A percentile compares a stretch with the other conserved stretches of the same genome.
Evolutionary conservation across 106 monocot genomes (phyloP).

Genomic region (Dioscorea dumetorum): DNA sequence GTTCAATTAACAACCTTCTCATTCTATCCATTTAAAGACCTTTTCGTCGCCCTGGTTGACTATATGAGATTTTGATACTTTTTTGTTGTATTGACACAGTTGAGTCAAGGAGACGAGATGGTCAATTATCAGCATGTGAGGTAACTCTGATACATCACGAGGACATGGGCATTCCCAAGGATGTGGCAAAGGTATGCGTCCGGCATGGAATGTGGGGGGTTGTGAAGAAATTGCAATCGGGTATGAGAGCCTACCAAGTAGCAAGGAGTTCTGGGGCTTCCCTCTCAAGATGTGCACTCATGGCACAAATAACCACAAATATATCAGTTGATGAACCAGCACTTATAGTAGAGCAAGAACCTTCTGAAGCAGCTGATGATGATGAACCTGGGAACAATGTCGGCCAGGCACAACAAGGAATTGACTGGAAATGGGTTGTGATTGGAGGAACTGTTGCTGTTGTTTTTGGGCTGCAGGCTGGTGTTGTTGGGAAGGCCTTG

Average conservation of each 20-base stretch:
- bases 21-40: too few species aligned
- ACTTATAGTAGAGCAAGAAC: conserved; percentile 9
- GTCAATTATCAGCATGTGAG: conserved; percentile 72
- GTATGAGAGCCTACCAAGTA: conserved; percentile 75
- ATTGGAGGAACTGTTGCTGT: conserved; percentile 70
- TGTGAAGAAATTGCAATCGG: conserved; percentile 84
- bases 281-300: conserved; percentile 49
- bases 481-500: conserved; percentile 54
- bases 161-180: conserved; percentile 97
- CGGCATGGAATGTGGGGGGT: conserved; percentile 99
- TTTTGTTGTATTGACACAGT: conserved; percentile 31
- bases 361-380: neutral
- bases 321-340: conserved; percentile 5
- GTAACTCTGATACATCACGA: conserved; percentile 84
- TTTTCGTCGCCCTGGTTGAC: too few species aligned
- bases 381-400: neutral
- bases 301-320: conserved; percentile 62
- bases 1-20: too few species aligned
- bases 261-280: conserved; percentile 29
- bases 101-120: conserved; percentile 69
- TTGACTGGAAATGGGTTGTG: conserved; percentile 83
- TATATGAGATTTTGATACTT: too few species aligned
- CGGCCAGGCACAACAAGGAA: conserved; percentile 16
- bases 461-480: conserved; percentile 59
- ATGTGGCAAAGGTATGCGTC: conserved; percentile 82